Evolutionary conservation across 352 stramenopile genomes (phyloP), one percentile per base, ranked within the genome.

Genomic region (Phytophthora rubi): DNA sequence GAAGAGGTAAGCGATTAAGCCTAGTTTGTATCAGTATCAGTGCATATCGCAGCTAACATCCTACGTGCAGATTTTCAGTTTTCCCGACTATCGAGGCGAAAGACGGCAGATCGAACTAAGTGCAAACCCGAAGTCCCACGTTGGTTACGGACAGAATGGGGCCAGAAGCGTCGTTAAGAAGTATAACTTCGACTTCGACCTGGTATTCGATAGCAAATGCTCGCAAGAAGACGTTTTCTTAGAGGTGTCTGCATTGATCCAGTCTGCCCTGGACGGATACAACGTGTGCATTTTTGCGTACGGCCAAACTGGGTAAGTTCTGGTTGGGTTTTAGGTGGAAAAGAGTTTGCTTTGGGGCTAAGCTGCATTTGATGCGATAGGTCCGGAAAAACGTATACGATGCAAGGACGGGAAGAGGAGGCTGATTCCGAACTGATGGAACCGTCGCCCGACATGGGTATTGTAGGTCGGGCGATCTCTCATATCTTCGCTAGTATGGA

Each of bases 201-300:
- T 97, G 47, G 97, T 99, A 2, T 99, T 99, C 69, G 83, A 95
- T 58, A 94, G 92, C 32, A 82, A 81, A 10, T 95, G 90, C 47
- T 96, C 77, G 7, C 98, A 99, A 82, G 95, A 98, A 65, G 82
- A 98, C 44, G 87, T 99, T 6, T 99, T 99, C 73, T 75, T 97
- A 7, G 97, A 99, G 78, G 94, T 98, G 1, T 95, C 95, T 51
- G 91, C 94, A 30, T 74, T 99, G 13, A 91, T 99, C 6, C 95
- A 98, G 69, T 98, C 90, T 57, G 93, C 93, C 4, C 70, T 99
- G 7, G 97, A 99, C 80, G 97, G 97, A 42, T 98, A 96, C 79
- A 97, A 98, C 68, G 95, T 98, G 21, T 99, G 92, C 58, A 94
- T 99, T 28, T 99, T 99, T 83, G 96, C 97, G 1, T 96, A 96